Percentiles rank a stretch among this genome's conserved stretches.
Evolutionary conservation across 2,329 filamentous ascomycete genomes (phyloP).

Genomic region (Exutisphaerella laricina): DNA sequence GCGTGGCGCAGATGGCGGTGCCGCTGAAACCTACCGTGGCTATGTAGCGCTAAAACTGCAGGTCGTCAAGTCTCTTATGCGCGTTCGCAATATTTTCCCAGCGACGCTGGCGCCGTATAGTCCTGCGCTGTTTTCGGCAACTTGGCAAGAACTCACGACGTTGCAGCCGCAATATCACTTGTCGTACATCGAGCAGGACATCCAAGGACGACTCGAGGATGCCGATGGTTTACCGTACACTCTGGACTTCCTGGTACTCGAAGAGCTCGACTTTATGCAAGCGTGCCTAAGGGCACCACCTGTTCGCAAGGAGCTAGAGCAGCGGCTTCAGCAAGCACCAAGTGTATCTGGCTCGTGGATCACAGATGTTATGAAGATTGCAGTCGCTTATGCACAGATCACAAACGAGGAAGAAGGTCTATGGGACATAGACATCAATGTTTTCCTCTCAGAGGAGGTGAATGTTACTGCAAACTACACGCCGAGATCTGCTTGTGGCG

Average conservation of each 20-base stretch:
- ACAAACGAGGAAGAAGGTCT: constrained; percentile 87
- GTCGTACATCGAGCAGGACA: constrained; percentile 79
- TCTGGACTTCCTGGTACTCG: constrained; percentile 84
- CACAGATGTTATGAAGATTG: constrained; percentile 77
- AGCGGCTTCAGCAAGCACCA: constrained; percentile 57
- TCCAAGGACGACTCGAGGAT: constrained; percentile 84
- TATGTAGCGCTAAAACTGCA: constrained; percentile 84
- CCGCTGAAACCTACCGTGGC: constrained; percentile 68
- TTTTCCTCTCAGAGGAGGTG: constrained; percentile 92
- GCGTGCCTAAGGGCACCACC: constrained; percentile 81
- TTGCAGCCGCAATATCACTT: constrained; percentile 69
- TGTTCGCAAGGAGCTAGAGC: constrained; percentile 82
- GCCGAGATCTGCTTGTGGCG: constrained; percentile 83
- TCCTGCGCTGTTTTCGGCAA: constrained; percentile 72
- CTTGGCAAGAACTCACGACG: constrained; percentile 79
- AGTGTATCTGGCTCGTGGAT: constrained; percentile 70
- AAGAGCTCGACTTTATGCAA: constrained; percentile 93
- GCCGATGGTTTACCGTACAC: constrained; percentile 89
- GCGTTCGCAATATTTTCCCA: constrained; percentile 78
- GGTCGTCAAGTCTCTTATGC: constrained; percentile 83
- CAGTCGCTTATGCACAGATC: constrained; percentile 81
- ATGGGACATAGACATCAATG: constrained; percentile 94
- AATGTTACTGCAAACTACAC: constrained; percentile 96
- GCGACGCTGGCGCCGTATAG: constrained; percentile 77
- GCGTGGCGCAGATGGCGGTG: constrained; percentile 49